Evolutionary conservation across 371 early-diverging fungal genomes (phyloP), one percentile per base, ranked within the genome.

Genomic region (Mortierella sp.): DNA sequence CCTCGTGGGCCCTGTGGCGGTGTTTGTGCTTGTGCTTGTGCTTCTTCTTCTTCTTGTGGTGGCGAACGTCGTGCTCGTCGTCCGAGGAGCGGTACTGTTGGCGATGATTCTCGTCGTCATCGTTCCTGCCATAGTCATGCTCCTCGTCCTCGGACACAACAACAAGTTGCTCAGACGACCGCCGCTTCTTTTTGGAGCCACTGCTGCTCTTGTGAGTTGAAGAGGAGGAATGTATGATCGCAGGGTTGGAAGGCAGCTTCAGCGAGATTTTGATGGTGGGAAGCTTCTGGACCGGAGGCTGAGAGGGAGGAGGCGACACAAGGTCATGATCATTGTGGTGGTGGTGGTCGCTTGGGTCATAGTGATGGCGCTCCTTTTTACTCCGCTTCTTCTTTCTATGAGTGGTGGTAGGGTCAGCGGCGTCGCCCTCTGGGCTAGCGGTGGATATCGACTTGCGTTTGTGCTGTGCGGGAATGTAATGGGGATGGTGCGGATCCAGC

Each of bases 11-110:
- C 7, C 46, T 39, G 27, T 69, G 76, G 44, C 59, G 58, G 34
- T 76, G 76, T 41, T 52, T 64, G 34, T 76, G 76, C 56, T 67
- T 67, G 45, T 68, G 76, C 54, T 76, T 76, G 53, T 69, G 69
- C 58, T 68, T 76, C 39, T 76, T 76, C 47, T 68, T 76, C 41
- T 69, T 76, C 53, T 61, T 63, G 22, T 63, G 59, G 13, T 56
- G 24, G 10, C 27, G 60, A 29, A 47, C n/a, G 22, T 62, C 67
- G 34, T 54, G 52, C 27, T 64, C 61, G 16, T 60, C 60, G n/a
- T 57, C 54, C 1, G 67, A 60, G 41, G 12, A 14, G 21, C 1
- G 43, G 53, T 54, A 34, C 39, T 55, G 40, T 14, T 16, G 43
- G 29, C 43, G 54, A 29, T 19, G 44, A 17, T 52, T 27, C 51